phyloP scores from a whole-genome alignment of 257 asterid genomes.

The Przewalskia tangutica region DNA sequence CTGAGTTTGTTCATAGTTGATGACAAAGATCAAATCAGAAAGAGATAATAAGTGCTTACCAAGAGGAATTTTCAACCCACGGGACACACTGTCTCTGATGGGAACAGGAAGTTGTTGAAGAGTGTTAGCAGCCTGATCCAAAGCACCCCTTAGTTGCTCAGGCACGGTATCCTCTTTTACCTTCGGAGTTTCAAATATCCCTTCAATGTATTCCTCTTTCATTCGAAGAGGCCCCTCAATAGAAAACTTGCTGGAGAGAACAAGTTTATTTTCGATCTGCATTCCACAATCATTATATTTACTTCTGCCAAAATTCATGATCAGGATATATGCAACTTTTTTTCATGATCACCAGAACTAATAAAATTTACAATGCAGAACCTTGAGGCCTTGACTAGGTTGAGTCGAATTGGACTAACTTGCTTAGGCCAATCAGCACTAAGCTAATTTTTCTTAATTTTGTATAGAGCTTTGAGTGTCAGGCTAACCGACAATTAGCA shows the following conservation, averaged over 20 bases:
- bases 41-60: constrained; percentile 30
- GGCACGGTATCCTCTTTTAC: constrained; percentile 63
- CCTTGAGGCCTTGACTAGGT: background rate
- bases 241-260: constrained; percentile 48
- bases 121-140: constrained; percentile 50
- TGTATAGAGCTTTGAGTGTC: background rate
- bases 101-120: constrained; percentile 74
- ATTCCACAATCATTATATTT: constrained; percentile 11
- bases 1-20: background rate
- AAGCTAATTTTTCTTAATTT: background rate
- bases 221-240: constrained; percentile 88
- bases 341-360: background rate
- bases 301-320: background rate
- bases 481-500: background rate
- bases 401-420: background rate
- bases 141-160: constrained; percentile 59
- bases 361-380: background rate
- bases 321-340: background rate
- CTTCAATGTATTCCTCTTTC: constrained; percentile 92
- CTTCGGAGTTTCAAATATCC: constrained; percentile 66
- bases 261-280: constrained; percentile 76
- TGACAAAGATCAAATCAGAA: background rate
- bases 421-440: background rate
- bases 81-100: constrained; percentile 40
- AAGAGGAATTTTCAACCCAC: constrained; percentile 77